Evolutionary conservation across 2,329 filamentous ascomycete species (phyloP), one percentile per base, ranked within the genome.

Genomic region (Neopestalotiopsis sp.): DNA sequence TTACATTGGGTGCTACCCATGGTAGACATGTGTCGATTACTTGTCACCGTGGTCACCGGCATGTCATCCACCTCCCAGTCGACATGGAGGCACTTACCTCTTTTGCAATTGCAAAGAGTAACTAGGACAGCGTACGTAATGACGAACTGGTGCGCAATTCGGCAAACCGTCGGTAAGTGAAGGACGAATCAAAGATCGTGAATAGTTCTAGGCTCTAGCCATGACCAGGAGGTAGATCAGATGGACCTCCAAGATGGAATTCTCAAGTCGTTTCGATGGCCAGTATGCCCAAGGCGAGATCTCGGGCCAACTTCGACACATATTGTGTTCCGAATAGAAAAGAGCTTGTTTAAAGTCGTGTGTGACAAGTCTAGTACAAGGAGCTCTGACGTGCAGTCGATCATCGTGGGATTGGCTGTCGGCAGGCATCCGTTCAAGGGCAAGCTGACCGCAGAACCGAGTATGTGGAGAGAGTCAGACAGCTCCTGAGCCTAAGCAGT

Each of bases 301-400:
- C 67, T 66, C 66, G 69, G 72, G 67, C 71, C 67, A 74, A 65
- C 75, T 79, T 78, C 76, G 78, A 81, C 71, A 78, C 78, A 75
- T 73, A 69, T 75, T 74, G 71, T 73, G 78, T 80, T 79, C 76
- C 76, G 77, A 68, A 71, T 40, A 20, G 40, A 45, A 57, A 59
- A 57, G 42, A 45, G 57, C 28, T 66, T 57, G 28, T 66, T 34
- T 32, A 66, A 66, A 12, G 42, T 58, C 30, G 32, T 30, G 62
- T 45, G 20, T 45, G 38, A 49, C 59, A 40, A 40, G 32, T 17
- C 59, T 34, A 62, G 32, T 40, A 40, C 34, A 62, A 12, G 59
- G 32, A 38, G 28, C 28, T 38, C 40, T 32, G 28, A 57, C 32
- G 62, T 66, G 40, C 40, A 38, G 63, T 38, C 63, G 63, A 66